Conservation (phyloP, 2,329 filamentous ascomycete genomes). For the Blastomyces gilchristii region DNA sequence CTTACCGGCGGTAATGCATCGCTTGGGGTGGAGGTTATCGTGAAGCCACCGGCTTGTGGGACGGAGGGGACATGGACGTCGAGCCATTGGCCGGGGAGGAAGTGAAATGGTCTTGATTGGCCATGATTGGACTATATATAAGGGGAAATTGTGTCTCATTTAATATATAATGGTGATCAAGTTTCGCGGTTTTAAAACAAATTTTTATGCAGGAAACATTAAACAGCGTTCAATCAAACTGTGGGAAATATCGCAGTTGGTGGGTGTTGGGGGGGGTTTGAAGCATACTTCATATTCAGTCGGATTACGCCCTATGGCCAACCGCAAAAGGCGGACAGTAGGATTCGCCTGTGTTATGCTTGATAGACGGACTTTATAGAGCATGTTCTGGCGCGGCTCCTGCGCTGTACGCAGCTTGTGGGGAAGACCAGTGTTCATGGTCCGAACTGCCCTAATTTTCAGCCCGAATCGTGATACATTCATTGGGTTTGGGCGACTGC, state of each 20-base stretch:
- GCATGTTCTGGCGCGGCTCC: slow-evolving; percentile 58
- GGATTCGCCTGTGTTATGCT: slow-evolving; percentile 56
- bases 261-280: neutral
- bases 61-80: slow-evolving; percentile 66
- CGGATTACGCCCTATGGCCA: slow-evolving; percentile 40
- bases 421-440: slow-evolving; percentile 24
- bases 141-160: neutral
- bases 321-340: slow-evolving; percentile 55
- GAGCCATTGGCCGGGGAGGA: slow-evolving; percentile 78
- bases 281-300: slow-evolving; percentile 4
- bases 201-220: neutral
- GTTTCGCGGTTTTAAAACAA: neutral
- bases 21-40: slow-evolving; percentile 66
- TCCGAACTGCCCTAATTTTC: slow-evolving; percentile 9
- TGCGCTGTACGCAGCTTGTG: slow-evolving; percentile 64
- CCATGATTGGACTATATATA: slow-evolving; percentile 11
- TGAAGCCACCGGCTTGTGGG: slow-evolving; percentile 70
- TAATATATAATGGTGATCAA: neutral
- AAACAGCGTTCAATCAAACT: neutral
- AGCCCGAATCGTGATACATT: neutral
- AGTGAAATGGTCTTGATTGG: slow-evolving; percentile 41
- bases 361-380: slow-evolving; percentile 53
- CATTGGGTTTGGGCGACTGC: neutral
- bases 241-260: neutral
- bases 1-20: slow-evolving; percentile 28